Base-by-base conservation (phyloP, 768 basidiomycete species). In the Boletus subparvulus region DNA sequence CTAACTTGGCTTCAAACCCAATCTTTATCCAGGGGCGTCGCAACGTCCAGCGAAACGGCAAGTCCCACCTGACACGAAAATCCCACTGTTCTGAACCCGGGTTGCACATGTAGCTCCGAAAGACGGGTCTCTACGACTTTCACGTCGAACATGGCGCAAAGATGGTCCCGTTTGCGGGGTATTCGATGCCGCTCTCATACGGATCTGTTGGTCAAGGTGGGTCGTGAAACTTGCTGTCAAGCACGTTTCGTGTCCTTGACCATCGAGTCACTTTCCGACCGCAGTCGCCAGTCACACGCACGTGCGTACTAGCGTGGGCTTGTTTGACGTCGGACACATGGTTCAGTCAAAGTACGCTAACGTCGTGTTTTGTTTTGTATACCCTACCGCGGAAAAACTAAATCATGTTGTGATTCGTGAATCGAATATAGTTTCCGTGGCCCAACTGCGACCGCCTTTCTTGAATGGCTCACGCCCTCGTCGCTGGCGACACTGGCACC, bases 281-380 rank as follows among this genome's bases (percentile, higher is more conserved):
- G 35, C 69, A 97, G 95, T 92, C 51, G 85, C 88, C 10, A 94
- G 92, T 63, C 96, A 99, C 73, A 84, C 88, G 44, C 89, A 98
- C 66, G 91, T 95, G 49, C 86, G 97, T 41, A 82, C 76, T 13
- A 81, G 80, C 36, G 91, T 83, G 1, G 94, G 94, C 1, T 78
- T 99, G 33, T 99, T 99, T 70, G 97, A 99, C 67, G 97, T 99
- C 28, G 92, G 92, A 21, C 97, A 99, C 73, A 99, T 99, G 96
- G 90, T 98, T 16, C 96, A 98, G 71, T 84, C 86, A 35, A 88
- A 85, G 92, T 94, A 65, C 47, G 82, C 55, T 36, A 52, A n/a
- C 32, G 52, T 32, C 32, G 3, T 24, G 21, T 19, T 42, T 41
- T 46, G 8, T 39, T n/a, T 43, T 2, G 3, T 10, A 32, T 11